These are phyloP conservation scores for Raffaelea arxii DNA, from an alignment of 2,329 filamentous ascomycete species.

Conservation along the genomic window DNA sequence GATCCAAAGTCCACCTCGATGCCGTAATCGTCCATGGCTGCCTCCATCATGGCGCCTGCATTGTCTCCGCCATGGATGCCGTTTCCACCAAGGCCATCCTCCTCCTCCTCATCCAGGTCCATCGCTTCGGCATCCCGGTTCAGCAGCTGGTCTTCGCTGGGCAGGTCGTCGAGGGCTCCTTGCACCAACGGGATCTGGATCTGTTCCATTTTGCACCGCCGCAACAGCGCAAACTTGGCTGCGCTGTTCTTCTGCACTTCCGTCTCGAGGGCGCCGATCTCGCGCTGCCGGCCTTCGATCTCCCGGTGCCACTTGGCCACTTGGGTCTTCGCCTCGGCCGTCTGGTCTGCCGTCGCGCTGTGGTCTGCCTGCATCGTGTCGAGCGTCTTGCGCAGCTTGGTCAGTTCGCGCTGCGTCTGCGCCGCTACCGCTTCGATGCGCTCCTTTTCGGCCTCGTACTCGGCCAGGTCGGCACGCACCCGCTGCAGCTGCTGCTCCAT, in stretches of 20 bases:
- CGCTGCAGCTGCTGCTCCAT: conserved; percentile 58
- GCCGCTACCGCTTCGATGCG: conserved; percentile 65
- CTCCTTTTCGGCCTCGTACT: conserved; percentile 63
- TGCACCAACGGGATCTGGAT: conserved; percentile 71
- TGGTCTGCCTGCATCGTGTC: conserved; percentile 59
- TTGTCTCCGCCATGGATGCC: conserved; percentile 53
- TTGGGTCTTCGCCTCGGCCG: conserved; percentile 69
- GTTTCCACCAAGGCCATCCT: conserved; percentile 24
- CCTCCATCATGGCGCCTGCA: conserved; percentile 49
- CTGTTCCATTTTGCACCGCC: conserved; percentile 88
- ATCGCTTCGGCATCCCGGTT: conserved; percentile 77
- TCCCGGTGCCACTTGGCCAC: conserved; percentile 77
- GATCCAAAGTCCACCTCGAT: conserved; percentile 80
- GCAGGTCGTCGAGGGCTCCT: conserved; percentile 74
- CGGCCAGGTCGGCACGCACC: conserved; percentile 58
- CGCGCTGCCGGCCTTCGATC: conserved; percentile 63
- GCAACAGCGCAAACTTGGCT: conserved; percentile 72
- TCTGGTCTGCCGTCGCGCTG: conserved; percentile 60
- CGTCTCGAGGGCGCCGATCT: conserved; percentile 70
- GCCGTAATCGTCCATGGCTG: conserved; percentile 76
- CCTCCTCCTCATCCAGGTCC: conserved; percentile 75
- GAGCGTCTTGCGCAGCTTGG: conserved; percentile 62
- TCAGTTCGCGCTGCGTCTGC: conserved; percentile 64
- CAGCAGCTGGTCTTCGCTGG: conserved; percentile 73
- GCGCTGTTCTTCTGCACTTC: conserved; percentile 79